A percentile compares a stretch with the other conserved stretches of the same genome.
phyloP scores from a whole-genome alignment of 169 alveolate genomes.

The Plasmodium adleri region DNA sequence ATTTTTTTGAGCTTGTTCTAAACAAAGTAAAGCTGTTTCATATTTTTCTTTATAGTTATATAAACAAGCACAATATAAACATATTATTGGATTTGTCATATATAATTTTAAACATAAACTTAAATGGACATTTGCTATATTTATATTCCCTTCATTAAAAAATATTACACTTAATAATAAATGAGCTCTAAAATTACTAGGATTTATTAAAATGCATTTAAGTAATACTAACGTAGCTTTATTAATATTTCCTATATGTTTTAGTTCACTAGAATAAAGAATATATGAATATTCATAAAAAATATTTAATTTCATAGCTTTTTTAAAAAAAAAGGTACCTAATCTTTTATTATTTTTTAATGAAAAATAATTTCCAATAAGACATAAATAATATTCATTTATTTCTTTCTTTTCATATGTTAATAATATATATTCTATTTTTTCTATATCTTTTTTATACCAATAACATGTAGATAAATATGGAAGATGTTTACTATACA shows the following conservation, averaged over 20 bases:
- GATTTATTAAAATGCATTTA: conserved; percentile 58
- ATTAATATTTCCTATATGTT: conserved; percentile 27
- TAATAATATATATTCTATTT: conserved; percentile 56
- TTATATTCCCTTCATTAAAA: conserved; percentile 28
- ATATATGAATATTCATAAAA: conserved; percentile 67
- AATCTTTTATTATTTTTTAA: conserved; percentile 56
- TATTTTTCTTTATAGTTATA: conserved; percentile 51
- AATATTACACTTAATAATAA: conserved; percentile 55
- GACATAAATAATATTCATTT: conserved; percentile 57
- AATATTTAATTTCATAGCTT: conserved; percentile 39
- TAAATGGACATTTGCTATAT: conserved; percentile 56
- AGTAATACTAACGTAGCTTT: conserved; percentile 62
- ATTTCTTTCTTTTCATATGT: conserved; percentile 50
- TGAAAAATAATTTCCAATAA: conserved; percentile 73
- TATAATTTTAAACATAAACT: conserved; percentile 61
- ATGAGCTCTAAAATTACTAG: conserved; percentile 64
- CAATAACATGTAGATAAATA: conserved; percentile 66
- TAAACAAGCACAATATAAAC: conserved; percentile 61
- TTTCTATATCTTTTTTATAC: conserved; percentile 24
- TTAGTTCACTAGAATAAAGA: conserved; percentile 69
- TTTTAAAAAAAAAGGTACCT: conserved; percentile 40
- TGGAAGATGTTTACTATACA: conserved; percentile 63
- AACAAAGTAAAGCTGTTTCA: conserved; percentile 72
- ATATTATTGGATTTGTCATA: conserved; percentile 39
- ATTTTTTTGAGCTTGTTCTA: conserved; percentile 68